These are phyloP conservation scores for Trypanosoma brucei DNA, from an alignment of 208 protist genomes.

Conservation along the genomic window DNA sequence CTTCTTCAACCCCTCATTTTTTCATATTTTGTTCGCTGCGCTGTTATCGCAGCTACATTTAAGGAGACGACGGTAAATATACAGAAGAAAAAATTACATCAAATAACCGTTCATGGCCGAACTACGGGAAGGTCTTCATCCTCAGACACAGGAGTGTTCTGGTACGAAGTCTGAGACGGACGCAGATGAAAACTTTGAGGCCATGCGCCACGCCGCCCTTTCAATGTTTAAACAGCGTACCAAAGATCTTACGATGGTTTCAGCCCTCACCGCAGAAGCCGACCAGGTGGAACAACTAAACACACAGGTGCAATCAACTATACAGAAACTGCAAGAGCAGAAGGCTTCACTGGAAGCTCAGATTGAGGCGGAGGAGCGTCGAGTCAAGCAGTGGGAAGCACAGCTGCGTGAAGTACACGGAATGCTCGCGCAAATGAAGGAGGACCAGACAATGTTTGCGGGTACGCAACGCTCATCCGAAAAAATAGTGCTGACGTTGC, in stretches of 20 bases:
- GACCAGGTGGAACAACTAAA: constrained; percentile 22
- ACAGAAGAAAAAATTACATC: no score
- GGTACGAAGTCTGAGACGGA: constrained; percentile 1
- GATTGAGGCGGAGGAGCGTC: constrained; percentile 52
- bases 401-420: constrained; percentile 42
- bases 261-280: constrained; percentile 25
- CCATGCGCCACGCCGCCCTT: constrained; percentile 59
- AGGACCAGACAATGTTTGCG: constrained; percentile 37
- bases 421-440: constrained; percentile 43
- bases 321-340: constrained; percentile 37
- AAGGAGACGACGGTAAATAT: no score
- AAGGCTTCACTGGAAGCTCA: constrained; percentile 43
- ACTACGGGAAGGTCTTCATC: constrained; percentile 6
- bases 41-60: no score
- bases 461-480: constrained; percentile 37
- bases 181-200: constrained; percentile 54
- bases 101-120: not conserved
- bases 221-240: constrained; percentile 82
- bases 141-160: constrained; percentile 1
- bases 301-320: constrained; percentile 23
- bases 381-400: constrained; percentile 38
- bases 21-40: no score
- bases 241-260: constrained; percentile 70
- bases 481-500: constrained; percentile 22
- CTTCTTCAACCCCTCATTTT: no score